Evolutionary conservation across 345 rosid species (phyloP).

Genomic region (Jatropha curcas): DNA sequence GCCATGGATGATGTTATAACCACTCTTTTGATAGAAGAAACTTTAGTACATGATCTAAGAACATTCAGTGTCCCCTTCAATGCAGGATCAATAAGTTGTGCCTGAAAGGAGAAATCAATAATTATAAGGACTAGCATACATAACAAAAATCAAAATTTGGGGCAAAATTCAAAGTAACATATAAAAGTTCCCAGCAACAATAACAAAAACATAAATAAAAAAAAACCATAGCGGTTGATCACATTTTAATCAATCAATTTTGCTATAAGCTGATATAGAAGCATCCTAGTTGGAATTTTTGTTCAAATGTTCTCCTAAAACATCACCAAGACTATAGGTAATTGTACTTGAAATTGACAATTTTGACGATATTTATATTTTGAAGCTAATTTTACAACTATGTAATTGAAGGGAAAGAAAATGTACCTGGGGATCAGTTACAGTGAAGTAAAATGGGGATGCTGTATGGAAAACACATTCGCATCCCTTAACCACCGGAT

Average conservation of each 20-base stretch:
- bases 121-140: background rate
- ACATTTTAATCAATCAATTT: background rate
- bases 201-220: background rate
- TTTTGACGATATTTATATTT: background rate
- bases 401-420: background rate
- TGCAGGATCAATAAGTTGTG: conserved; percentile 18
- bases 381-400: background rate
- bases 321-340: background rate
- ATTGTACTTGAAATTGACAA: background rate
- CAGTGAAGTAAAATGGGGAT: background rate
- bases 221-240: background rate
- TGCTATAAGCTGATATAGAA: background rate
- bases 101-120: background rate
- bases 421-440: background rate
- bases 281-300: background rate
- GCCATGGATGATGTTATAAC: conserved; percentile 18
- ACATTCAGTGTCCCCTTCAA: conserved; percentile 20
- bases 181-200: background rate
- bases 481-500: conserved; percentile 9
- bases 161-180: background rate
- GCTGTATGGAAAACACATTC: conserved; percentile 17
- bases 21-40: conserved; percentile 10
- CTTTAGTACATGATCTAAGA: conserved; percentile 14
- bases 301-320: background rate
- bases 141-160: no score